Base-by-base conservation (phyloP, 208 protist genomes). In the Leishmania mexicana region DNA sequence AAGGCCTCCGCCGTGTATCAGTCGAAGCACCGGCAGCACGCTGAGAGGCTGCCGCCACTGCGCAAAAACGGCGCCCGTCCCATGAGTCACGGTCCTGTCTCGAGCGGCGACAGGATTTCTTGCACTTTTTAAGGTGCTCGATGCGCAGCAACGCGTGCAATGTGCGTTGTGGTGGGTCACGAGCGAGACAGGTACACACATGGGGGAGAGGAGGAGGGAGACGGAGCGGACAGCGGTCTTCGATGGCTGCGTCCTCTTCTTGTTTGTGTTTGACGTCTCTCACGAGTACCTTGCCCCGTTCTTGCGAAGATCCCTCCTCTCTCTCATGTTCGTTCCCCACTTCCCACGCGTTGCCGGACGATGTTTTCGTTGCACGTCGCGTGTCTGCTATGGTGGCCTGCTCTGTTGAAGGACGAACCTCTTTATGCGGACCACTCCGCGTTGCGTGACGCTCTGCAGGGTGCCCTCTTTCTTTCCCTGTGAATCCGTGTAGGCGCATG, bases 1-100 rank as follows among this genome's bases (percentile, higher is more conserved):
- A 79, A 54, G 2, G 57, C 82, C 31, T 81, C 80, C 58, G 77
- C 71, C 0, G 75, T 38, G 15, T 38, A 19, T 11, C 17, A 35
- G 75, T 21, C 75, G 35, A 13, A 21, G 53, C 54, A 19, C 54
- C 54, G 40, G n/a, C 75, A 76, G 53, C 77, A 77, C 57, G 75
- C 70, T 11, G 68, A 83, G 6, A 81, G 67, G 31, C 49, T 81
- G 57, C 74, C 74, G 38, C 54, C 68, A 10, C 53, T 79, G 53
- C 79, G 82, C n/a, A 72, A 47, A 67, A 77, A 70, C 31, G 38
- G 77, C 47, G 77, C 21, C 21, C 58, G 67, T 31, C 51, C 81
- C 7, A 24, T 38, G 31, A 47, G n/a, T 31, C n/a, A 42, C 28
- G 72, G 58, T 11, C 11, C 21, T 19, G 47, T 21, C 13, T 72